Conservation (phyloP, 2,329 filamentous ascomycete genomes). For the Stagonosporopsis rhizophila region DNA sequence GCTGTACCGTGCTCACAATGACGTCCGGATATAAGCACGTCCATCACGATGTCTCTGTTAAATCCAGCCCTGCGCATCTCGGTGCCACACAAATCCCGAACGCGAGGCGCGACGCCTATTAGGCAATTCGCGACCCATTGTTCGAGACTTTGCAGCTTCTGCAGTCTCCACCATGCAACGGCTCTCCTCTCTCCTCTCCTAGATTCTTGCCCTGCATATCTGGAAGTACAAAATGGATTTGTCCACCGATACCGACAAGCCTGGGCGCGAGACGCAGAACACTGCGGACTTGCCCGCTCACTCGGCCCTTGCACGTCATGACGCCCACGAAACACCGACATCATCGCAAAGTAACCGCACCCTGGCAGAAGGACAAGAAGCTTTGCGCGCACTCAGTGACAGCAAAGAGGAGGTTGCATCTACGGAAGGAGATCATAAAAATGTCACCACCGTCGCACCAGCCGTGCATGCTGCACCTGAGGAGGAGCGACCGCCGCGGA, state of each 20-base stretch:
- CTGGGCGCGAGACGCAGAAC: conserved; percentile 6
- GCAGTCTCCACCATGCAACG: conserved; percentile 7
- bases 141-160: conserved; percentile 4
- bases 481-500: conserved; percentile 42
- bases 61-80: conserved; percentile 9
- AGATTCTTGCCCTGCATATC: background rate
- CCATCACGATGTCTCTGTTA: background rate
- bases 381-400: background rate
- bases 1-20: background rate
- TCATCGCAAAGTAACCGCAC: conserved; percentile 25
- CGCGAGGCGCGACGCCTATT: conserved; percentile 4
- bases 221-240: conserved; percentile 12
- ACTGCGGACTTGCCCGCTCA: conserved; percentile 1
- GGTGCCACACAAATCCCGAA: conserved; percentile 5
- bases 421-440: conserved; percentile 2
- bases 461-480: conserved; percentile 21
- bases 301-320: conserved; percentile 5
- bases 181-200: conserved; percentile 10
- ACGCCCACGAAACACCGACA: conserved; percentile 18
- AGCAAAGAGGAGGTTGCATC: conserved; percentile 9
- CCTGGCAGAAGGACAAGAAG: conserved; percentile 18
- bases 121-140: conserved; percentile 11
- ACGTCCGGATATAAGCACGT: conserved; percentile 7
- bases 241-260: conserved; percentile 11
- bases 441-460: conserved; percentile 14